Percentiles rank a stretch among this genome's conserved stretches.
Evolutionary conservation across 2,329 filamentous ascomycete genomes (phyloP).

Genomic region (Claviceps sp.): DNA sequence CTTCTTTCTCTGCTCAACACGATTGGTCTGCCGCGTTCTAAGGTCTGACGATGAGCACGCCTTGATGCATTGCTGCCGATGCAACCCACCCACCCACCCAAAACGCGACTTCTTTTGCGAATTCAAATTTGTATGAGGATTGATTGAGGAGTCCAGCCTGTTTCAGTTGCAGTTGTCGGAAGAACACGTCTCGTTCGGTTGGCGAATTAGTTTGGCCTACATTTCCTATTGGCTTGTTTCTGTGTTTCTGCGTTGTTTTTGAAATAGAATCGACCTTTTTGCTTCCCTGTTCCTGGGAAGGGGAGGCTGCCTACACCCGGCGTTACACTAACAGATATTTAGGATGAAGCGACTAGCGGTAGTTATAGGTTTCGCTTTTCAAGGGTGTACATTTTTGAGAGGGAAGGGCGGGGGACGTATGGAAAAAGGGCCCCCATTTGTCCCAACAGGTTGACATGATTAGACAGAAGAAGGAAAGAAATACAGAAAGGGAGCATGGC

Average conservation of each 20-base stretch:
- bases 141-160: not conserved
- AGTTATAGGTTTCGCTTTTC: no score
- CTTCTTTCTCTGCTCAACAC: slow-evolving; percentile 30
- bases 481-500: slow-evolving; percentile 12
- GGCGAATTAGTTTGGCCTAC: not conserved
- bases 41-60: slow-evolving; percentile 57
- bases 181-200: not conserved
- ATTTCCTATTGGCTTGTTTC: not conserved
- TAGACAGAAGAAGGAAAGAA: slow-evolving; percentile 23
- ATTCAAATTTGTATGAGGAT: not conserved
- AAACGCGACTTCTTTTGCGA: no score
- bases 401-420: no score
- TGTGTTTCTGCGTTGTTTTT: not conserved
- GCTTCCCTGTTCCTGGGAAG: not conserved
- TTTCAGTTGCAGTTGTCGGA: not conserved
- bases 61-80: slow-evolving; percentile 20
- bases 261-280: slow-evolving; percentile 7
- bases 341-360: no score
- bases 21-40: slow-evolving; percentile 57
- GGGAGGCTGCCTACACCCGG: not conserved
- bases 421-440: slow-evolving; percentile 11
- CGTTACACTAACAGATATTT: not conserved
- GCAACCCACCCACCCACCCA: no score
- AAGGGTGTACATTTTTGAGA: no score
- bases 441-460: slow-evolving; percentile 18